Base-by-base conservation (phyloP, 139 green algal genomes). In the Klebsormidium nitens region DNA sequence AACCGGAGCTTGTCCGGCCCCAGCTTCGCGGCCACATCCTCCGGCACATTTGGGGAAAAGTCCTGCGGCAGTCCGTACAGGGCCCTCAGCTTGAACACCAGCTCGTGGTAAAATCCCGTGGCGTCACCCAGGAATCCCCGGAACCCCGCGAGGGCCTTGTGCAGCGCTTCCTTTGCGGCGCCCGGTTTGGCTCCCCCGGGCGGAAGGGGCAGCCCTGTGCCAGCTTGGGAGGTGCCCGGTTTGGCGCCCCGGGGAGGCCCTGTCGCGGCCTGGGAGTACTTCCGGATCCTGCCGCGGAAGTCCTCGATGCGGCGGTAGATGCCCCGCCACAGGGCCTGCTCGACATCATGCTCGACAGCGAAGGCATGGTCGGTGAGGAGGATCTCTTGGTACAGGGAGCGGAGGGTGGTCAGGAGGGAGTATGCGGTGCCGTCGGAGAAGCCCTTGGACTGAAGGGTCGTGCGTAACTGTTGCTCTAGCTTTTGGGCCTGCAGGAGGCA, bases 251-350 rank as follows among this genome's bases (percentile, higher is more conserved):
- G 26, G n/a, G 34, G 36, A 39, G 28, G 23, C 34, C 36, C 52
- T 61, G 34, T 28, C 26, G 52, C 52, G 52, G 52, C n/a, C 34
- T 14, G 17, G 26, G 59, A n/a, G 17, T 49, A 26, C 35, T 77
- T 66, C 19, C 71, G 55, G 36, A 78, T 78, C 23, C 56, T 5
- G 6, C 36, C 71, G 34, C 71, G 71, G n/a, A 78, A 78, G 5
- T 78, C 71, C 47, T 78, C 71, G n/a, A 78, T 78, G 36, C 46
- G 63, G 5, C 36, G 73, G 65, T 78, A 78, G 52, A 59, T 26
- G 11, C 77, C n/a, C 31, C 64, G 36, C 71, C 71, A 78, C 8
- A 78, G 48, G 28, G 29, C 17, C 11, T 74, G 56, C 52, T 77
- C 66, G 26, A 78, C 46, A 11, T 76, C 64, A 8, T 58, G 34